Percentiles rank a stretch among this genome's conserved stretches.
Conservation (phyloP, 345 rosid genomes). For the Cochlearia excelsa region DNA sequence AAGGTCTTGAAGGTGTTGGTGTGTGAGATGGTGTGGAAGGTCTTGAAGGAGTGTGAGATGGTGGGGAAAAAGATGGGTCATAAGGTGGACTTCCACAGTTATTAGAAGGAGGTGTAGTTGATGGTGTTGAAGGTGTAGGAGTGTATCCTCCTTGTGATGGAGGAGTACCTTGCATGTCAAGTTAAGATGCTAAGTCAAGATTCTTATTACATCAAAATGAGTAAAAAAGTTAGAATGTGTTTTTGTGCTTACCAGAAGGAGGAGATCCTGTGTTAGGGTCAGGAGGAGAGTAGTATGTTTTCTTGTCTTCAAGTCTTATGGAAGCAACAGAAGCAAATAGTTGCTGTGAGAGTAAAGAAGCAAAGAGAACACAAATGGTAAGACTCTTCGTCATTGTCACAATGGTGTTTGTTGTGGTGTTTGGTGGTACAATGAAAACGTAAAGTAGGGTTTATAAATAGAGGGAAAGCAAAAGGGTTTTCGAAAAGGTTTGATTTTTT, state of each 20-base stretch:
- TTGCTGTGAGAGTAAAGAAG: constrained; percentile 47
- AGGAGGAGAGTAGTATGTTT: constrained; percentile 71
- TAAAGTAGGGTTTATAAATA: constrained; percentile 29
- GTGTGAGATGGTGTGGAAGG: constrained; percentile 39
- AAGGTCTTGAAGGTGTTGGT: constrained; percentile 38
- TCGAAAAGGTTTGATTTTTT: constrained; percentile 8
- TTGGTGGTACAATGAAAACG: constrained; percentile 18
- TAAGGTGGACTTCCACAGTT: constrained; percentile 37
- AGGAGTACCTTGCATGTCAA: constrained; percentile 41
- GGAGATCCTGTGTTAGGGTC: constrained; percentile 58
- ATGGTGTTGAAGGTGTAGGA: constrained; percentile 31
- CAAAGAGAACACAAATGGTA: constrained; percentile 40
- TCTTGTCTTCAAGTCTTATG: constrained; percentile 46
- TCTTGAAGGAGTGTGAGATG: constrained; percentile 32
- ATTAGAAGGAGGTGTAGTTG: constrained; percentile 30
- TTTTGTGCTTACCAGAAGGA: constrained; percentile 34
- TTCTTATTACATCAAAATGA: constrained; percentile 2
- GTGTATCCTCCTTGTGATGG: constrained; percentile 43
- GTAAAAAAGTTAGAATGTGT: background rate
- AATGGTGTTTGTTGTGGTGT: constrained; percentile 6
- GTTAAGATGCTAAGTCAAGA: constrained; percentile 14
- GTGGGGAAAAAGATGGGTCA: constrained; percentile 46
- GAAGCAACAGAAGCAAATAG: constrained; percentile 44
- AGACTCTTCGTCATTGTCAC: constrained; percentile 36
- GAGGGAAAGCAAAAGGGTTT: constrained; percentile 21